Evolutionary conservation across 352 stramenopile species (phyloP).

Genomic region (Phytopythium delawarense): DNA sequence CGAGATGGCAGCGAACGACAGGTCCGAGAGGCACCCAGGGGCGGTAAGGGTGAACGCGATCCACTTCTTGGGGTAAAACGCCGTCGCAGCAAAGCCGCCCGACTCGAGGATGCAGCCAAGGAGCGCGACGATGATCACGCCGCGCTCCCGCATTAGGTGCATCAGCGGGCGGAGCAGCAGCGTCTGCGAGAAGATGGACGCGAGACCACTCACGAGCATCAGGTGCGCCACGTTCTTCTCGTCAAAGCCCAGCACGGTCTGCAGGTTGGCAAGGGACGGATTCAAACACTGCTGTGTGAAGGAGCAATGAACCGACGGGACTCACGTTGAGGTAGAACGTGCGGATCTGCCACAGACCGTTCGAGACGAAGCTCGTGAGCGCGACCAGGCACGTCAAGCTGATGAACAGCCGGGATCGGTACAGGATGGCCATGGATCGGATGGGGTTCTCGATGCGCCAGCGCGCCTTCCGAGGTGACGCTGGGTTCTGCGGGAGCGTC

Average conservation of each 20-base stretch:
- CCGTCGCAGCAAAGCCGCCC: slow-evolving; percentile 29
- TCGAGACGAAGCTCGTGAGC: slow-evolving; percentile 61
- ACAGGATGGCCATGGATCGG: slow-evolving; percentile 59
- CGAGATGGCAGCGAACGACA: slow-evolving; percentile 68
- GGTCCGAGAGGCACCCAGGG: slow-evolving; percentile 43
- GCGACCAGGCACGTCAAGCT: slow-evolving; percentile 61
- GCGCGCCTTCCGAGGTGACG: slow-evolving; percentile 9
- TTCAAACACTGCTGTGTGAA: background rate
- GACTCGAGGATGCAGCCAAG: slow-evolving; percentile 35
- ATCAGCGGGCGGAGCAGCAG: slow-evolving; percentile 66
- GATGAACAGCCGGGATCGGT: slow-evolving; percentile 57
- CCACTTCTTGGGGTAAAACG: slow-evolving; percentile 56
- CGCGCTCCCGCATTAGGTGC: slow-evolving; percentile 47
- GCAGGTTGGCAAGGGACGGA: slow-evolving; percentile 1
- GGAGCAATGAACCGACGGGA: background rate
- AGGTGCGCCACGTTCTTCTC: slow-evolving; percentile 57
- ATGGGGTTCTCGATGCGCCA: slow-evolving; percentile 52
- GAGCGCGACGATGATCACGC: slow-evolving; percentile 62
- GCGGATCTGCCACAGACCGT: slow-evolving; percentile 54
- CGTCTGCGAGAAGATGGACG: slow-evolving; percentile 52
- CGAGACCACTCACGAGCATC: slow-evolving; percentile 53
- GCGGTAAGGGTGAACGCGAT: slow-evolving; percentile 46
- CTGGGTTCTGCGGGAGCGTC: slow-evolving; percentile 31
- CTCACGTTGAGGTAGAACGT: slow-evolving; percentile 72
- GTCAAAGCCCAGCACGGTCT: slow-evolving; percentile 66